Percentiles rank a stretch among this genome's conserved stretches.
phyloP scores from a whole-genome alignment of 345 rosid genomes.

The Luvunga scandens region DNA sequence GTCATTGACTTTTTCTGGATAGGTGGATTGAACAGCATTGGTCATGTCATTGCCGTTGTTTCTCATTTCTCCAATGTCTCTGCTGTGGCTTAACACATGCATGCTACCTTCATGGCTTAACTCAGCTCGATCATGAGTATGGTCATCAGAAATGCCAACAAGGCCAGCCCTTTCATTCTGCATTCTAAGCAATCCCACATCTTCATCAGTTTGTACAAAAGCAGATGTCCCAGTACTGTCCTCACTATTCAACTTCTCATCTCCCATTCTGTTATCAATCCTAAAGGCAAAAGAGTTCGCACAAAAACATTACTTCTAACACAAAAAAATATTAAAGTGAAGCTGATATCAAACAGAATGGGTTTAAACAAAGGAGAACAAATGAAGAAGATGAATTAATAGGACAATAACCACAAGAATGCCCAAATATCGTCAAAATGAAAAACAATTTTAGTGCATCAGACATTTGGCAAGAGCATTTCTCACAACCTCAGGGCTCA shows the following conservation, averaged over 20 bases:
- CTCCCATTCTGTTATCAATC: slow-evolving; percentile 20
- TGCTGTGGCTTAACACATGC: not conserved
- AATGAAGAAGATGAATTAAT: not conserved
- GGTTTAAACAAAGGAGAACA: not conserved
- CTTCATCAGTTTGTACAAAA: slow-evolving; percentile 9
- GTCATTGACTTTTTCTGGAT: slow-evolving; percentile 25
- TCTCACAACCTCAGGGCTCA: not conserved
- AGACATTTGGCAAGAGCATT: not conserved
- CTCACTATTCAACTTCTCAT: slow-evolving; percentile 19
- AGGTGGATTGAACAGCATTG: slow-evolving; percentile 5
- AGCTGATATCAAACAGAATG: not conserved
- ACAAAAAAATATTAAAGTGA: not conserved
- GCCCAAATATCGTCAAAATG: not conserved
- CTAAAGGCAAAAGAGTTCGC: not conserved
- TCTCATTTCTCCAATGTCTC: slow-evolving; percentile 8
- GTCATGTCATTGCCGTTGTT: not conserved
- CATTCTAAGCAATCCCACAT: not conserved
- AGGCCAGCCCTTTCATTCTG: not conserved
- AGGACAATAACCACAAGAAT: not conserved
- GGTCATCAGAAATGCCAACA: slow-evolving; percentile 5
- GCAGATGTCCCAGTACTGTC: slow-evolving; percentile 1
- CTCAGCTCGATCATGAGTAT: not conserved
- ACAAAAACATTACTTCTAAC: not conserved
- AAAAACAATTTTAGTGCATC: not conserved
- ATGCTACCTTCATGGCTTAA: not conserved